Evolutionary conservation across 108 stramenopile species (phyloP).

Genomic region (Cyclotella choctawhatcheeana): DNA sequence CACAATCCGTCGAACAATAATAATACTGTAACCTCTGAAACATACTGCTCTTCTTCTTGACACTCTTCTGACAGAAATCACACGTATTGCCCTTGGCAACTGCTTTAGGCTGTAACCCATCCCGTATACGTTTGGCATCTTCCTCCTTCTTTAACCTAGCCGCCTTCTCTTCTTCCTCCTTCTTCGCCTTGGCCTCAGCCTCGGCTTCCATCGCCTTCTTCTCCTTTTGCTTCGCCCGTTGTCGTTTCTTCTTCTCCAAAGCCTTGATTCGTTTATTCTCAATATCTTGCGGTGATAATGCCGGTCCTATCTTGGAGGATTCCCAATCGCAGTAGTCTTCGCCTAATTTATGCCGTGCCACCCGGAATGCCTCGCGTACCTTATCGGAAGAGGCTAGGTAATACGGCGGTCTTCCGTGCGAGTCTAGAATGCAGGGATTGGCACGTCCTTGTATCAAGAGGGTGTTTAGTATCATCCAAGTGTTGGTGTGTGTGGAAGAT

Average conservation of each 20-base stretch:
- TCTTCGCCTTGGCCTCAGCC: conserved; percentile 50
- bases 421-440: conserved; percentile 71
- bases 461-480: conserved; percentile 24
- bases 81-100: conserved; percentile 63
- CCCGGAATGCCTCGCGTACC: conserved; percentile 82
- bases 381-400: conserved; percentile 72
- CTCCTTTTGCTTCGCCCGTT: conserved; percentile 83
- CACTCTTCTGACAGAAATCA: conserved; percentile 78
- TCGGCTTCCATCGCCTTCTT: conserved; percentile 70
- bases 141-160: conserved; percentile 46
- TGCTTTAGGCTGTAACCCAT: conserved; percentile 50
- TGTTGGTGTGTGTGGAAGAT: conserved; percentile 28
- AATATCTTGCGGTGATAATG: conserved; percentile 65
- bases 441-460: conserved; percentile 75
- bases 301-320: conserved; percentile 73
- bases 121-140: conserved; percentile 56
- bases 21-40: conserved; percentile 78
- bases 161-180: conserved; percentile 35
- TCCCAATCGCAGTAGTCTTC: conserved; percentile 84
- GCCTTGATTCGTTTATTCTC: conserved; percentile 73
- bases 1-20: conserved; percentile 87
- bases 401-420: conserved; percentile 70
- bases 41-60: conserved; percentile 69
- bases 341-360: conserved; percentile 71
- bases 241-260: conserved; percentile 79